Percentiles rank a stretch among this genome's conserved stretches.
Evolutionary conservation across 345 rosid species (phyloP).

Genomic region (Arabis hirsuta): DNA sequence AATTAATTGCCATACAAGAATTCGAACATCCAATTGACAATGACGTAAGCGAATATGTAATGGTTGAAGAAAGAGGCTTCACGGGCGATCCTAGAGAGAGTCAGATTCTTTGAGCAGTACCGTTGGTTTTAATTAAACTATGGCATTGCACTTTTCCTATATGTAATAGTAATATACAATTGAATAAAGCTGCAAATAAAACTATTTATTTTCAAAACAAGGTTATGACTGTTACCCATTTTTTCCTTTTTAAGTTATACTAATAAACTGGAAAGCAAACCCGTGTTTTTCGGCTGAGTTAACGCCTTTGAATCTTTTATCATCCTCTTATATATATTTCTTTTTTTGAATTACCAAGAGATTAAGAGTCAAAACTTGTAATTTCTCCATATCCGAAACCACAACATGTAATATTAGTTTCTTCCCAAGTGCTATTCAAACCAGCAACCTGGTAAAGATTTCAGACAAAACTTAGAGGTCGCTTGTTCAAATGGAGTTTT

Average conservation of each 20-base stretch:
- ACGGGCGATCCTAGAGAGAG: slow-evolving; percentile 24
- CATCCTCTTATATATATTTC: background rate
- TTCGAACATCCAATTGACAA: background rate
- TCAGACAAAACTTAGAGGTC: too few species aligned
- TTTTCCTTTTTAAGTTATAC: background rate
- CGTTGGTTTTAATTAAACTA: slow-evolving; percentile 3
- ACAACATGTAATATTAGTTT: too few species aligned
- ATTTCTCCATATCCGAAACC: too few species aligned
- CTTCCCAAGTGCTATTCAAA: too few species aligned
- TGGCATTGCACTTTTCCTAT: background rate
- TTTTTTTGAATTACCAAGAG: too few species aligned
- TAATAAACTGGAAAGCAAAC: slow-evolving; percentile 19
- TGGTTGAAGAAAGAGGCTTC: slow-evolving; percentile 24
- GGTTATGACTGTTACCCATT: slow-evolving; percentile 6
- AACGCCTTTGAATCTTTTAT: slow-evolving; percentile 22
- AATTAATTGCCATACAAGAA: slow-evolving; percentile 15
- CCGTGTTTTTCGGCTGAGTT: slow-evolving; percentile 41
- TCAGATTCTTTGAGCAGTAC: slow-evolving; percentile 29
- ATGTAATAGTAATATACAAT: background rate
- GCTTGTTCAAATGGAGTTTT: too few species aligned
- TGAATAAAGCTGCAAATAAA: slow-evolving; percentile 22
- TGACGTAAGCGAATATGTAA: slow-evolving; percentile 33
- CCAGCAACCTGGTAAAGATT: too few species aligned
- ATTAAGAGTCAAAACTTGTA: too few species aligned
- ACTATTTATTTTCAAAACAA: background rate